Evolutionary conservation across 164 flowering plant species (phyloP).

Genomic region (Taxillus chinensis): DNA sequence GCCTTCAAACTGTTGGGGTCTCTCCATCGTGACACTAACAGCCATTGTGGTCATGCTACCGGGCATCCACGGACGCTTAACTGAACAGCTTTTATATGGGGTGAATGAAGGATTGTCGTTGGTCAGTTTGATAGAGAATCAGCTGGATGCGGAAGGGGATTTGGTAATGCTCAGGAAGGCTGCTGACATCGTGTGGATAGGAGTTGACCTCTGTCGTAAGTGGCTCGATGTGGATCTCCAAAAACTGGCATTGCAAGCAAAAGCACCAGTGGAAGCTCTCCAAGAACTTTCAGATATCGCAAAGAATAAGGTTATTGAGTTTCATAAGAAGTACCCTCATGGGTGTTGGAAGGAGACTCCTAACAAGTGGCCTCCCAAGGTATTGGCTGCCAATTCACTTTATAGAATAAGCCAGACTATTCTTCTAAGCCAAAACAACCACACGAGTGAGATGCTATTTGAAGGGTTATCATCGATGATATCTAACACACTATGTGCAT

Average conservation of each 20-base stretch:
- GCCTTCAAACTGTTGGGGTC: conserved; percentile 59
- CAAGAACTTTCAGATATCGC: conserved; percentile 25
- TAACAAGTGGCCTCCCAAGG: conserved; percentile 32
- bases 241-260: conserved; percentile 20
- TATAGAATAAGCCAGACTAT: conserved; percentile 38
- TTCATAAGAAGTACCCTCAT: conserved; percentile 4
- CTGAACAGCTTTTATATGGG: conserved; percentile 15
- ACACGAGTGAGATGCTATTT: conserved; percentile 17
- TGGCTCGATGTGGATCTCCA: conserved; percentile 48
- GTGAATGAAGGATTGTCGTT: conserved; percentile 39
- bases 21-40: conserved; percentile 56
- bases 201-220: conserved; percentile 35
- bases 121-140: conserved; percentile 29
- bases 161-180: conserved; percentile 27
- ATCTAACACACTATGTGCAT: conserved; percentile 44
- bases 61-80: conserved; percentile 7
- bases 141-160: conserved; percentile 20
- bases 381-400: conserved; percentile 55
- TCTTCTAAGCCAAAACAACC: conserved; percentile 11
- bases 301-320: conserved; percentile 20
- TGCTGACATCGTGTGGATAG: conserved; percentile 43
- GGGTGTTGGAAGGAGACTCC: conserved; percentile 20
- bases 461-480: conserved; percentile 22
- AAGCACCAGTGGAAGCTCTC: conserved; percentile 27
- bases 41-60: conserved; percentile 53